A percentile compares a stretch with the other conserved stretches of the same genome.
These are phyloP conservation scores for Chlamydomonas sp. DNA, from an alignment of 139 green algal species.

Conservation along the genomic window DNA sequence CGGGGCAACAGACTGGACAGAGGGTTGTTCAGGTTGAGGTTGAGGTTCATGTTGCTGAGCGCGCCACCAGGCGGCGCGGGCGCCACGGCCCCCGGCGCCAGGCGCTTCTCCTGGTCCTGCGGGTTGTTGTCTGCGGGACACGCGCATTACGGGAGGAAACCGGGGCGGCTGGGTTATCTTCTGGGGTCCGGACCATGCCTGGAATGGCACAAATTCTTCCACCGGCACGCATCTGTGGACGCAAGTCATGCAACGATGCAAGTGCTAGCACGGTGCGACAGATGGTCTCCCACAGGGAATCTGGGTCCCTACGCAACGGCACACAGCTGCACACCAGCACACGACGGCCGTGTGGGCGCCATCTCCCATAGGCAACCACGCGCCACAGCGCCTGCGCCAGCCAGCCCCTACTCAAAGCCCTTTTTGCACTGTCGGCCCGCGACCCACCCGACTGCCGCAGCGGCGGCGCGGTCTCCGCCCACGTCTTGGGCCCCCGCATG, in stretches of 20 bases:
- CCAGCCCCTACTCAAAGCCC: background rate
- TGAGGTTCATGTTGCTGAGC: conserved; percentile 22
- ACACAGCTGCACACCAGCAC: too few species aligned
- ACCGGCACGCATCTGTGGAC: too few species aligned
- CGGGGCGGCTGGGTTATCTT: too few species aligned
- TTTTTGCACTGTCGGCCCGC: background rate
- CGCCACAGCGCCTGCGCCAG: background rate
- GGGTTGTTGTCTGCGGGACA: conserved; percentile 5
- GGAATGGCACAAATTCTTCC: too few species aligned
- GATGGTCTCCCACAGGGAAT: too few species aligned
- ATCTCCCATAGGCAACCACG: background rate
- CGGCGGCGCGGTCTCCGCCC: conserved; percentile 41
- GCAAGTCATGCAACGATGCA: too few species aligned
- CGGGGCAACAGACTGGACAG: conserved; percentile 21
- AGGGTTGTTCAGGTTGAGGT: conserved; percentile 16
- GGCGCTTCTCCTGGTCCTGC: conserved; percentile 8
- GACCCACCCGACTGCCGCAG: conserved; percentile 21
- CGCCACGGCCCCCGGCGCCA: background rate
- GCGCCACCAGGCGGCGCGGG: background rate
- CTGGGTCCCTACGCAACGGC: too few species aligned
- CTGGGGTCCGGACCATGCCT: too few species aligned
- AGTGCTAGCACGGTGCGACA: too few species aligned
- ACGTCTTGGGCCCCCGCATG: conserved; percentile 36
- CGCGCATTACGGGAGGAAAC: background rate
- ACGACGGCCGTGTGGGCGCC: too few species aligned